A percentile compares a stretch with the other conserved stretches of the same genome.
Evolutionary conservation across 1,284 basidiomycete genomes (phyloP).

Genomic region (Volvariella surrecta): DNA sequence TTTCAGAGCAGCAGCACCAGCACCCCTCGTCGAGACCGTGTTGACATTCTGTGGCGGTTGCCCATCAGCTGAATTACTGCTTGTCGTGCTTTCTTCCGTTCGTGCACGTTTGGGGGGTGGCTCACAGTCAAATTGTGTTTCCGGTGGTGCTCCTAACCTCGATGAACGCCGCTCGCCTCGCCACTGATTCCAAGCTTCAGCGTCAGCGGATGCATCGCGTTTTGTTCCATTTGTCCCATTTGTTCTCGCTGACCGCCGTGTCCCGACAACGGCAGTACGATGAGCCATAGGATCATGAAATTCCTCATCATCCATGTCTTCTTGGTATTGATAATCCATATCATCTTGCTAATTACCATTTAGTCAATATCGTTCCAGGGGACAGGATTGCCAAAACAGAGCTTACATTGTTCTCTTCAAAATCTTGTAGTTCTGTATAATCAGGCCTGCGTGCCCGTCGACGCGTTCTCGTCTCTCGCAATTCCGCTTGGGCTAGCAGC

Average conservation of each 20-base stretch:
- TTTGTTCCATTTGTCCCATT: constrained; percentile 28
- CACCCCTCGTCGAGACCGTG: constrained; percentile 19
- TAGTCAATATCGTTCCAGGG: constrained; percentile 56
- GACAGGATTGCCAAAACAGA: too few relatives aligned
- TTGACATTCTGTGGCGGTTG: constrained; percentile 19
- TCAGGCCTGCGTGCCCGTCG: constrained; percentile 62
- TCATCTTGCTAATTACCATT: constrained; percentile 58
- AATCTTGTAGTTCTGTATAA: constrained; percentile 65
- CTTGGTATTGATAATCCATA: constrained; percentile 40
- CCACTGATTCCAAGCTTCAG: constrained; percentile 49
- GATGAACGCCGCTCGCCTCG: constrained; percentile 66
- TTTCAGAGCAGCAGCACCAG: constrained; percentile 46
- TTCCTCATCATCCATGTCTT: constrained; percentile 42
- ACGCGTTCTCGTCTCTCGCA: constrained; percentile 68
- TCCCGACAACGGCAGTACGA: too few relatives aligned
- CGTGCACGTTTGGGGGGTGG: constrained; percentile 58
- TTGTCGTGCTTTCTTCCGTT: constrained; percentile 61
- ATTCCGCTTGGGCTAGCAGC: constrained; percentile 62
- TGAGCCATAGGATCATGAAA: constrained; percentile 17
- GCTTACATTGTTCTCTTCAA: constrained; percentile 50
- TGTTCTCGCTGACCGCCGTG: too few relatives aligned
- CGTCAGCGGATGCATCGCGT: constrained; percentile 42
- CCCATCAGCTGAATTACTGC: constrained; percentile 41
- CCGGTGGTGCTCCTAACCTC: constrained; percentile 48
- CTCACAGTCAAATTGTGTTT: constrained; percentile 37